Evolutionary conservation across 345 rosid species (phyloP).

Genomic region (Garcia nutans): DNA sequence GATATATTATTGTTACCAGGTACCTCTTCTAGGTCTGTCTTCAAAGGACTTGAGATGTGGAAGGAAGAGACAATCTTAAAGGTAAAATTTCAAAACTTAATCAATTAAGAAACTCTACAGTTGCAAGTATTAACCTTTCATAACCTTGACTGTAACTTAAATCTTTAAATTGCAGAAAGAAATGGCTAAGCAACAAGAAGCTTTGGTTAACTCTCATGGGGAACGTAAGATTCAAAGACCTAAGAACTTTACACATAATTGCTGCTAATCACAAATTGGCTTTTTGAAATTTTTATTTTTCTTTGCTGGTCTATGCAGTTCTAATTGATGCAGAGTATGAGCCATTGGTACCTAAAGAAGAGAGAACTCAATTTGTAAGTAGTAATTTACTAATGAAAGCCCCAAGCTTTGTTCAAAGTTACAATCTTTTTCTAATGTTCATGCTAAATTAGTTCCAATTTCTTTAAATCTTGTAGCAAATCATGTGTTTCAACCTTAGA

Average conservation of each 20-base stretch:
- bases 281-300: not conserved
- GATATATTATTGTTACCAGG: constrained; percentile 33
- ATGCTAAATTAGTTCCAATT: not conserved
- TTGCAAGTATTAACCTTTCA: not conserved
- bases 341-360: constrained; percentile 65
- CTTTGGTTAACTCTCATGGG: constrained; percentile 59
- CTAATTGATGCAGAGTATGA: constrained; percentile 73
- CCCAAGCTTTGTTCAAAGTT: not conserved
- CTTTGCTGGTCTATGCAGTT: constrained; percentile 40
- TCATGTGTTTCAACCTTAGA: constrained; percentile 59
- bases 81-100: constrained; percentile 26
- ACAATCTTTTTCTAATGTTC: not conserved
- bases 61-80: constrained; percentile 77
- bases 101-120: not conserved
- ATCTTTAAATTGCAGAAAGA: constrained; percentile 55
- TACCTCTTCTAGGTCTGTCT: constrained; percentile 83
- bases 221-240: constrained; percentile 56
- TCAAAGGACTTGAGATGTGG: constrained; percentile 81
- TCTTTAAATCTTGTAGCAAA: constrained; percentile 44
- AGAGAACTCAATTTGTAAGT: constrained; percentile 62
- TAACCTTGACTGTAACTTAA: not conserved
- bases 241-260: not conserved
- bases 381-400: not conserved
- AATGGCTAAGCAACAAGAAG: constrained; percentile 41
- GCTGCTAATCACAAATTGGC: not conserved